Evolutionary conservation across 2,329 filamentous ascomycete species (phyloP), one percentile per base, ranked within the genome.

Genomic region (Magnaporthiopsis incrustans): DNA sequence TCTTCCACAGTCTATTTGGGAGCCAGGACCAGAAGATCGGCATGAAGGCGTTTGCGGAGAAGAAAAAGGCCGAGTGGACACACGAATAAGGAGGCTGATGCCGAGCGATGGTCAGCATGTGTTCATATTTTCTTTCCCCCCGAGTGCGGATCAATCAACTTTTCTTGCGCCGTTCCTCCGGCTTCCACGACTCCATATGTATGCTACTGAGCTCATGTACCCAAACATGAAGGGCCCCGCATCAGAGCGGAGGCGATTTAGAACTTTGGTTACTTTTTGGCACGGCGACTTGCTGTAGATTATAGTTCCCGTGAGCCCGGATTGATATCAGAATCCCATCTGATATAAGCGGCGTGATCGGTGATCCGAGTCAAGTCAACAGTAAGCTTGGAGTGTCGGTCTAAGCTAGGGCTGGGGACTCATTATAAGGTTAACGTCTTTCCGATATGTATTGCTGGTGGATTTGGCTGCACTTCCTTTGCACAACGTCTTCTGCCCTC

Each of bases 21-120:
- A 96, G 90, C 74, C 85, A 91, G 78, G 95, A 99, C 77, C 95
- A 99, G 79, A 99, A 98, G 83, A 91, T 97, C 75, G 93, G 92
- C 76, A 87, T 98, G 95, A 88, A 88, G 75, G 95, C 95, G 15
- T 99, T 99, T 82, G 90, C 91, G 2, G 90, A 93, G 78, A 98
- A 98, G 87, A 86, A 90, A 80, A 96, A 96, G 84, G 80, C 95
- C 0, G 87, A 95, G 75, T 99, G 95, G 94, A 87, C 84, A 67
- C 82, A 97, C 75, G 86, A 91, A 74, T 96, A 84, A 68, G 63
- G 15, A 25, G 18, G 22, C 38, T 1, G 44, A n/a, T n/a, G 18
- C 44, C 44, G 22, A 53, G 44, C 18, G 8, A 53, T 53, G 22
- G 6, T n/a, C 22, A n/a, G 44, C 44, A 22, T 6, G 22, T 53